These are phyloP conservation scores for Silybum marianum DNA, from an alignment of 129 eudicot species.

Conservation along the genomic window DNA sequence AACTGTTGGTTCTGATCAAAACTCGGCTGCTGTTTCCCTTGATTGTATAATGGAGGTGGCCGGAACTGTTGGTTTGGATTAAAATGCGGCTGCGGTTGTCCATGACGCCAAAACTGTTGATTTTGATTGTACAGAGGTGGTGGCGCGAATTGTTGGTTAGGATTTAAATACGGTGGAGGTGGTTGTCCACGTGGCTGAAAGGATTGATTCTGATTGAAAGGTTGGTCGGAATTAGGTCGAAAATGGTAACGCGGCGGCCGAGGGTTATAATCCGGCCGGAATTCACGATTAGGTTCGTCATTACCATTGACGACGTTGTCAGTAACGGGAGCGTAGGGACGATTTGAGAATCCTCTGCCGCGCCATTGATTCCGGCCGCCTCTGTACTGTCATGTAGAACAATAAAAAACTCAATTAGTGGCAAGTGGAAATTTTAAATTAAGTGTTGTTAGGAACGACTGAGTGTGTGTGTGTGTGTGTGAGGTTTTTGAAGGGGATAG, in stretches of 20 bases:
- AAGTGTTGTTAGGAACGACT: background rate
- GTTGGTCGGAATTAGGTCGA: conserved; percentile 19
- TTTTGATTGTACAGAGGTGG: conserved; percentile 15
- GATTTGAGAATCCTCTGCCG: conserved; percentile 50
- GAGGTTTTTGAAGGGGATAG: background rate
- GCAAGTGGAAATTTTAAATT: background rate
- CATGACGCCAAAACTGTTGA: conserved; percentile 36
- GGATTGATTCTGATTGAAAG: conserved; percentile 20
- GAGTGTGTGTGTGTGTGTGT: background rate
- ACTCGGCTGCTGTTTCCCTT: conserved; percentile 10
- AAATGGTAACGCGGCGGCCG: conserved; percentile 27
- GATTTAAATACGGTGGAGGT: conserved; percentile 15
- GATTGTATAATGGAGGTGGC: conserved; percentile 27
- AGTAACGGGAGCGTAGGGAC: conserved; percentile 18
- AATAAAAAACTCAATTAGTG: background rate
- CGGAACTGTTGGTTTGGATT: conserved; percentile 26
- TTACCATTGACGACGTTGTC: conserved; percentile 36
- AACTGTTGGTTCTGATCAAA: conserved; percentile 28
- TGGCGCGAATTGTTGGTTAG: conserved; percentile 32
- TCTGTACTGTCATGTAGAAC: conserved; percentile 45
- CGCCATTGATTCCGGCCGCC: conserved; percentile 53
- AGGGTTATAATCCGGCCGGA: conserved; percentile 29
- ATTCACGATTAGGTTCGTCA: conserved; percentile 39
- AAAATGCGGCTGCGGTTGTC: conserved; percentile 18
- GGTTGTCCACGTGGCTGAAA: conserved; percentile 27